phyloP scores from a whole-genome alignment of 148 eudicot genomes.

The Dysphania ambrosioides region DNA sequence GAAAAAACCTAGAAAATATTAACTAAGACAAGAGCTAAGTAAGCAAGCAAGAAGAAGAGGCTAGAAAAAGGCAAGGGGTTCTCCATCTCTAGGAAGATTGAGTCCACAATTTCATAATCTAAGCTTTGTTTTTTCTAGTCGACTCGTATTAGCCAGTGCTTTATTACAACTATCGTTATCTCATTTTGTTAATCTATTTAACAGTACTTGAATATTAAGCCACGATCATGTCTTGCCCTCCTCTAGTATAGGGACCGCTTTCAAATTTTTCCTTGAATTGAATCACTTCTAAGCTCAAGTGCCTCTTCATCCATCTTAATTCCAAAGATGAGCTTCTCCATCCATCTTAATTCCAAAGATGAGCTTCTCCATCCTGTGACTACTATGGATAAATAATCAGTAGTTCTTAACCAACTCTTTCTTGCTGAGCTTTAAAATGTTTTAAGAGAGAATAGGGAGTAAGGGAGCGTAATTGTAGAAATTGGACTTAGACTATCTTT shows the following conservation, averaged over 20 bases:
- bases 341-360: background rate
- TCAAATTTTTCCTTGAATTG: too few species aligned
- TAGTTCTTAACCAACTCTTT: background rate
- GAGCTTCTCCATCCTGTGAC: background rate
- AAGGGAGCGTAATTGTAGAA: background rate
- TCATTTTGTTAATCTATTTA: too few species aligned
- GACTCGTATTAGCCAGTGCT: too few species aligned
- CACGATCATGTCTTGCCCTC: too few species aligned
- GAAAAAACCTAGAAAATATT: too few species aligned
- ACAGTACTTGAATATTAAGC: too few species aligned
- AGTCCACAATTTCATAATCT: conserved; percentile 5
- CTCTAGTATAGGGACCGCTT: too few species aligned
- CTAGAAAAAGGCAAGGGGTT: conserved; percentile 2
- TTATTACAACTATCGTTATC: too few species aligned
- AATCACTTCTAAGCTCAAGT: too few species aligned
- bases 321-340: background rate
- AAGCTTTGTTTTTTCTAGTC: conserved; percentile 6
- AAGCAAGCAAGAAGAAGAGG: too few species aligned
- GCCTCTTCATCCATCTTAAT: too few species aligned
- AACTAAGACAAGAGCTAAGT: background rate
- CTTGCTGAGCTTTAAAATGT: background rate
- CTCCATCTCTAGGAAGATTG: background rate
- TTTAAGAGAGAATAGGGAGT: background rate
- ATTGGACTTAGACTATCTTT: background rate
- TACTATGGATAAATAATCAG: background rate